These are phyloP conservation scores for Ophiostoma sp. DNA, from an alignment of 2,329 filamentous ascomycete species.

Conservation along the genomic window DNA sequence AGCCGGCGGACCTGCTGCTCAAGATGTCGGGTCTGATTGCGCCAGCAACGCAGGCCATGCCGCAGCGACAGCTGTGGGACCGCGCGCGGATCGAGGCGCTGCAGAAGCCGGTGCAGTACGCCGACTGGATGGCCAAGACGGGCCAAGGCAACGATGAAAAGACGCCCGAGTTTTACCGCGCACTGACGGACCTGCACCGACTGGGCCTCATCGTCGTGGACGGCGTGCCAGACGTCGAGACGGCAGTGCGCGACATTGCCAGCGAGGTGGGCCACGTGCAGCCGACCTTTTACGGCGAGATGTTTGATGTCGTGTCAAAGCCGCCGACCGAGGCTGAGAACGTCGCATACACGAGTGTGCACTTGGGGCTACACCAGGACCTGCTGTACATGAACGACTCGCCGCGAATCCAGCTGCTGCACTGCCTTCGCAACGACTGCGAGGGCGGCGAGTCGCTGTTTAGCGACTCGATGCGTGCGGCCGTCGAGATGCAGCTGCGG, in stretches of 20 bases:
- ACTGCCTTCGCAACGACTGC: slow-evolving; percentile 77
- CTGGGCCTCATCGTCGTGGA: slow-evolving; percentile 73
- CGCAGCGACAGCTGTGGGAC: slow-evolving; percentile 40
- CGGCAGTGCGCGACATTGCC: slow-evolving; percentile 62
- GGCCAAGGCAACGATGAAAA: slow-evolving; percentile 34
- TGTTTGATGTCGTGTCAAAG: slow-evolving; percentile 82
- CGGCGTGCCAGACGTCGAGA: slow-evolving; percentile 62
- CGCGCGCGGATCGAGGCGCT: slow-evolving; percentile 34
- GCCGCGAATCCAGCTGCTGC: slow-evolving; percentile 78
- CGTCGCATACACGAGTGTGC: slow-evolving; percentile 79
- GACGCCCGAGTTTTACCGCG: slow-evolving; percentile 48
- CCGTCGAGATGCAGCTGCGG: slow-evolving; percentile 31
- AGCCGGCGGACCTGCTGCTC: slow-evolving; percentile 20
- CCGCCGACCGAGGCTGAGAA: slow-evolving; percentile 83
- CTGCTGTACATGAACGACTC: slow-evolving; percentile 77
- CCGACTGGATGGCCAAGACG: slow-evolving; percentile 60
- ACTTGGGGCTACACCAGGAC: slow-evolving; percentile 88
- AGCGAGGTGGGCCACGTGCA: slow-evolving; percentile 70
- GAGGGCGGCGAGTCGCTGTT: slow-evolving; percentile 82
- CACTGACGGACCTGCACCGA: slow-evolving; percentile 55
- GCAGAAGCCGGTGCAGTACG: slow-evolving; percentile 55
- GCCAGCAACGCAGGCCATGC: slow-evolving; percentile 36
- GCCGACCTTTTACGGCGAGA: slow-evolving; percentile 84
- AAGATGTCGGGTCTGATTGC: slow-evolving; percentile 36
- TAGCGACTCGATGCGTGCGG: slow-evolving; percentile 65